Conservation (phyloP, 306 rosid species). For the Fragaria nilgerrensis region DNA sequence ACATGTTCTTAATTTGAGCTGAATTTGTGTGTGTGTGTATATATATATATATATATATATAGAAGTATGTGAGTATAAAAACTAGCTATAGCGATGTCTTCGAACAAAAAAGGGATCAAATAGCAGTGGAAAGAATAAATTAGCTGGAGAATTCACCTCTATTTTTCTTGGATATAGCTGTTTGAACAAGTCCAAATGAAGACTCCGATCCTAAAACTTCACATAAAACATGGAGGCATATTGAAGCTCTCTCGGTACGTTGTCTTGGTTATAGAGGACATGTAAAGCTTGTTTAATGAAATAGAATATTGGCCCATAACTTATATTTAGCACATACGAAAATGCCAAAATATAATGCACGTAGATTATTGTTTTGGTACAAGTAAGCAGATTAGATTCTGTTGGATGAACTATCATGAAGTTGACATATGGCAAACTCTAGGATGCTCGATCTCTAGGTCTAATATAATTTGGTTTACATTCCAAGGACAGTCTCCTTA, state of each 20-base stretch:
- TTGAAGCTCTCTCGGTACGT: conserved; percentile 36
- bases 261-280: conserved; percentile 63
- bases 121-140: not conserved
- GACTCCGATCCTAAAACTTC: conserved; percentile 19
- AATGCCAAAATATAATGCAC: conserved; percentile 15
- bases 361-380: conserved; percentile 27
- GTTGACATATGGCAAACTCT: conserved; percentile 49
- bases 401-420: conserved; percentile 23
- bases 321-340: not conserved
- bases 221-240: conserved; percentile 38
- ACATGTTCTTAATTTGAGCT: not conserved
- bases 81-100: not conserved
- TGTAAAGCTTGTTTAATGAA: conserved; percentile 22
- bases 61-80: not conserved
- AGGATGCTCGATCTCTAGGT: conserved; percentile 1
- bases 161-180: conserved; percentile 24
- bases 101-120: not conserved
- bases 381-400: conserved; percentile 24
- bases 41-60: too few relatives aligned
- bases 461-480: not conserved
- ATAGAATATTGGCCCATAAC: not conserved
- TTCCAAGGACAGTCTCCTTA: not conserved
- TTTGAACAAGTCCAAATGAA: conserved; percentile 45
- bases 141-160: not conserved
- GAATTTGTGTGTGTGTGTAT: not conserved